These are phyloP conservation scores for Hyparrhenia diplandra DNA, from an alignment of 176 grass and related monocot species.

Conservation along the genomic window DNA sequence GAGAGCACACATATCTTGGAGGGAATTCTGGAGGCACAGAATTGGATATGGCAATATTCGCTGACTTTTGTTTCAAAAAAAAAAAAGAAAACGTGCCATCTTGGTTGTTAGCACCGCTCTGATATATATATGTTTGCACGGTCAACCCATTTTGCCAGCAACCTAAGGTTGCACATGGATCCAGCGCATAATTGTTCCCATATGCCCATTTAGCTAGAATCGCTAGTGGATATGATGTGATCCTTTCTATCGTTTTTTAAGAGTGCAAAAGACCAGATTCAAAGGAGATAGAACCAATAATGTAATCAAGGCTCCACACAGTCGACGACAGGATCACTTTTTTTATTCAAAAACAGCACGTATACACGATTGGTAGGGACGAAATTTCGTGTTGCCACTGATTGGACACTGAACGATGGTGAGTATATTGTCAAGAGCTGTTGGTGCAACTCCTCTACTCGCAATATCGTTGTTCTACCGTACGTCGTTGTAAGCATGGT, in stretches of 20 bases:
- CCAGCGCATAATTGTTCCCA: neutral
- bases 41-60: neutral
- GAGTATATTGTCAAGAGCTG: neutral
- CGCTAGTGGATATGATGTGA: neutral
- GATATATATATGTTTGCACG: neutral
- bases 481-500: too few relatives aligned
- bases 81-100: neutral
- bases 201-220: neutral
- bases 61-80: neutral
- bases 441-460: neutral
- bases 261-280: neutral
- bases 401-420: neutral
- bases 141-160: neutral
- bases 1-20: neutral
- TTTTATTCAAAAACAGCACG: neutral
- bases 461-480: too few relatives aligned
- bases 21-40: neutral
- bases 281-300: neutral
- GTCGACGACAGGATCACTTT: neutral
- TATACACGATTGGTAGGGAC: neutral
- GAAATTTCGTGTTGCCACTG: neutral
- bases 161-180: neutral
- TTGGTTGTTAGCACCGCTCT: neutral
- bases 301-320: neutral
- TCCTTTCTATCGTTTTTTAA: neutral